Evolutionary conservation across 306 rosid species (phyloP).

Genomic region (Boehmeria nivea): DNA sequence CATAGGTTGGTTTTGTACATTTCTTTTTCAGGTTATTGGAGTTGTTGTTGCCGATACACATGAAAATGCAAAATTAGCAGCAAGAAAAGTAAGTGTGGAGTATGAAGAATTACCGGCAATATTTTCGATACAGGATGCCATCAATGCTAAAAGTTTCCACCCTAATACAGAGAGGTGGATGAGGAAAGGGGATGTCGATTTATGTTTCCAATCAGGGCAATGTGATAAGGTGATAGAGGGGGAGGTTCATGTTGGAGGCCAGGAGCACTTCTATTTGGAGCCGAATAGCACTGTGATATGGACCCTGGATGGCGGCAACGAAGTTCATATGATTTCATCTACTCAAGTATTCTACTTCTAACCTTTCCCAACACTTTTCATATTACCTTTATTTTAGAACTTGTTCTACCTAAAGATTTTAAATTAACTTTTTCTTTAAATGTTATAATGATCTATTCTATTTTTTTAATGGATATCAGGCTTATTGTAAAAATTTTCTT

Average conservation of each 20-base stretch:
- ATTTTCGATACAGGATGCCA: slow-evolving; percentile 79
- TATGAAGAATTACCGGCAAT: slow-evolving; percentile 86
- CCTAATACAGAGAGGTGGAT: slow-evolving; percentile 64
- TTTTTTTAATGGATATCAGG: not conserved
- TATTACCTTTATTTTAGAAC: not conserved
- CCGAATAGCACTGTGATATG: slow-evolving; percentile 73
- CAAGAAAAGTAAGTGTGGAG: slow-evolving; percentile 55
- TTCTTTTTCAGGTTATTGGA: slow-evolving; percentile 66
- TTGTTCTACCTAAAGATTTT: too few species aligned
- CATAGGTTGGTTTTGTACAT: slow-evolving; percentile 11
- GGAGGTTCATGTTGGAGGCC: slow-evolving; percentile 88
- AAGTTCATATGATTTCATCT: slow-evolving; percentile 95
- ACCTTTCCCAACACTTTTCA: not conserved
- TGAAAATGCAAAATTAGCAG: slow-evolving; percentile 88
- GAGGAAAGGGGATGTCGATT: slow-evolving; percentile 73
- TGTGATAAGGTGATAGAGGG: slow-evolving; percentile 82
- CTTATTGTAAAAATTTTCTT: too few species aligned
- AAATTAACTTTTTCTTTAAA: not conserved
- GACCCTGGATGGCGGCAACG: slow-evolving; percentile 86
- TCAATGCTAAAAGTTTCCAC: slow-evolving; percentile 67
- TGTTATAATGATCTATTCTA: not conserved
- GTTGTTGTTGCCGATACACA: slow-evolving; percentile 90
- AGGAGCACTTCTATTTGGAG: slow-evolving; percentile 97
- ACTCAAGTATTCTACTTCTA: slow-evolving; percentile 73
- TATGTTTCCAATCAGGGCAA: slow-evolving; percentile 65